A percentile compares a stretch with the other conserved stretches of the same genome.
These are phyloP conservation scores for Cardamine resedifolia DNA, from an alignment of 345 rosid genomes.

Conservation along the genomic window DNA sequence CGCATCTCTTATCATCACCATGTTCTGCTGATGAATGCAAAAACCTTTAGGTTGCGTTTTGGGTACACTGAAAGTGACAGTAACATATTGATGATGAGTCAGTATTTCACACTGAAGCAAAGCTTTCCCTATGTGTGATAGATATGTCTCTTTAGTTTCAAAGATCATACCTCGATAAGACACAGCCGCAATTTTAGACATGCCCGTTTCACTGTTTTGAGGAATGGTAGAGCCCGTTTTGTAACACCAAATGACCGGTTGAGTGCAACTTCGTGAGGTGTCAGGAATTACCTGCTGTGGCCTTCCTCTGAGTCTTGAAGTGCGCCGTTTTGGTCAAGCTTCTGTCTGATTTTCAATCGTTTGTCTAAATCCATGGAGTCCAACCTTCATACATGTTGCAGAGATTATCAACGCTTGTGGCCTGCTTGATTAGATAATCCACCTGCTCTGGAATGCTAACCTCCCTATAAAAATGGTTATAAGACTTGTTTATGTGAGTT, in stretches of 20 bases:
- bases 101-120: constrained; percentile 1
- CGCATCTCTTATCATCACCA: not conserved
- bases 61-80: not conserved
- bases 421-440: constrained; percentile 82
- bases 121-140: not conserved
- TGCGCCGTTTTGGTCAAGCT: constrained; percentile 7
- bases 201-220: not conserved
- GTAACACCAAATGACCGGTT: constrained; percentile 13
- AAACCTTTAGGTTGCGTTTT: not conserved
- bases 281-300: constrained; percentile 8
- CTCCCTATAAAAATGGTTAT: constrained; percentile 49
- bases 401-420: constrained; percentile 77
- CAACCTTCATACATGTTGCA: constrained; percentile 99
- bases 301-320: not conserved
- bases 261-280: constrained; percentile 12
- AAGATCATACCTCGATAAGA: constrained; percentile 22
- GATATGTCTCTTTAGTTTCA: not conserved
- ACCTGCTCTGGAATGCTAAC: constrained; percentile 76
- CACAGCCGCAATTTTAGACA: constrained; percentile 13
- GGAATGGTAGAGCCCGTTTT: not conserved
- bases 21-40: not conserved
- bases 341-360: constrained; percentile 2
- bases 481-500: not conserved
- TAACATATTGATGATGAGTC: not conserved
- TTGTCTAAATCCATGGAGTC: constrained; percentile 89